phyloP scores from a whole-genome alignment of 345 rosid species.

The Sapria himalayana region DNA sequence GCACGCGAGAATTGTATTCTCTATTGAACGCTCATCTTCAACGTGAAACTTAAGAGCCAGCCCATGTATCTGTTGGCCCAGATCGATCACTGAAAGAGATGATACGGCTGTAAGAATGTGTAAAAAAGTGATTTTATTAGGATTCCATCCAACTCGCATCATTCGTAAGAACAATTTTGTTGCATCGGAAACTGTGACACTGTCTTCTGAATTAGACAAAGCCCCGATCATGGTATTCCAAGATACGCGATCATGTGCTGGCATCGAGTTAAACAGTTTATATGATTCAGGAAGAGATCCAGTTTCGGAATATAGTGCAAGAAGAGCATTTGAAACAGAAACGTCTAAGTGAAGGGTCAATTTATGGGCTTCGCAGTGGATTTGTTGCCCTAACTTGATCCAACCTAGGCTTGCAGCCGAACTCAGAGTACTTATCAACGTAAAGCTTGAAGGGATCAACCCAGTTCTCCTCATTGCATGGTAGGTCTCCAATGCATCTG shows the following conservation, averaged over 20 bases:
- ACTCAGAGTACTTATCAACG: slow-evolving; percentile 64
- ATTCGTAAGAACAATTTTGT: slow-evolving; percentile 32
- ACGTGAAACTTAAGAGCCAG: slow-evolving; percentile 30
- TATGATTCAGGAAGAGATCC: slow-evolving; percentile 28
- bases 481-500: slow-evolving; percentile 35
- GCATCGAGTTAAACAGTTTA: slow-evolving; percentile 46
- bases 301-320: slow-evolving; percentile 44
- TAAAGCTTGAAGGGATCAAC: slow-evolving; percentile 31
- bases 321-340: slow-evolving; percentile 79
- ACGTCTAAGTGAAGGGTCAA: slow-evolving; percentile 55
- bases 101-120: slow-evolving; percentile 47
- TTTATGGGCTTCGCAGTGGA: slow-evolving; percentile 48
- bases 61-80: slow-evolving; percentile 50
- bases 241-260: slow-evolving; percentile 59
- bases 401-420: slow-evolving; percentile 72
- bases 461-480: slow-evolving; percentile 34
- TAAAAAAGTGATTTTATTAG: slow-evolving; percentile 47
- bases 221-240: slow-evolving; percentile 81
- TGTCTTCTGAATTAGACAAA: slow-evolving; percentile 36
- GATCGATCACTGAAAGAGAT: slow-evolving; percentile 24
- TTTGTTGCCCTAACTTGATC: slow-evolving; percentile 34
- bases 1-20: slow-evolving; percentile 65
- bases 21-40: slow-evolving; percentile 31
- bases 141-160: slow-evolving; percentile 42
- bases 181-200: slow-evolving; percentile 27